Percentiles rank a stretch among this genome's conserved stretches.
phyloP scores from a whole-genome alignment of 257 asterid genomes.

The Fraxinus anomala region DNA sequence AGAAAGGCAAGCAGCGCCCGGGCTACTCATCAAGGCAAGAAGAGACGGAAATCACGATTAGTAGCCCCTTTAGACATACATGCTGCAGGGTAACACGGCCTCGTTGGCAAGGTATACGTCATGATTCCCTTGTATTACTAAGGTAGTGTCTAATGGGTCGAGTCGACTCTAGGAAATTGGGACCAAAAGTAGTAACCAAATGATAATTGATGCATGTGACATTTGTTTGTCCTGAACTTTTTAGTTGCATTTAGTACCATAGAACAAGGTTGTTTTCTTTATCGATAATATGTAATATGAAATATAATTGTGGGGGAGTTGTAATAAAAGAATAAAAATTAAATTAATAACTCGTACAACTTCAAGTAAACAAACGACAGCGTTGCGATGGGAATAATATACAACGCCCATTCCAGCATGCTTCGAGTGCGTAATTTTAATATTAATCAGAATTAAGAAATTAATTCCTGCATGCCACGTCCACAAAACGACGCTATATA shows the following conservation, averaged over 20 bases:
- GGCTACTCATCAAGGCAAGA: conserved; percentile 76
- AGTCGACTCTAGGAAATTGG: not conserved
- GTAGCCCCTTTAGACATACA: conserved; percentile 46
- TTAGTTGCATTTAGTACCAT: conserved; percentile 16
- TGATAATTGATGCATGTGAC: conserved; percentile 24
- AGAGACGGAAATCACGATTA: conserved; percentile 61
- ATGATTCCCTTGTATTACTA: not conserved
- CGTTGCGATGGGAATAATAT: not conserved
- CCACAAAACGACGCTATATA: not conserved
- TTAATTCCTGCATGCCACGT: conserved; percentile 3
- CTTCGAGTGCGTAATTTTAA: not conserved
- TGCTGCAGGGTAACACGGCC: conserved; percentile 40
- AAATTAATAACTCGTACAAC: not conserved
- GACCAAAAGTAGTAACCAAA: conserved; percentile 6
- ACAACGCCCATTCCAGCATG: not conserved
- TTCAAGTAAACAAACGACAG: conserved; percentile 15
- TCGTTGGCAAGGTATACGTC: not conserved
- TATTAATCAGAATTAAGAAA: not conserved
- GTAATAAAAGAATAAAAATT: not conserved
- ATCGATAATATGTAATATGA: not conserved
- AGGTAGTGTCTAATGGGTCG: not conserved
- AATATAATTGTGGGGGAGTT: not conserved
- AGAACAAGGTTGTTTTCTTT: not conserved
- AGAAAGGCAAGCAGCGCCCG: conserved; percentile 48
- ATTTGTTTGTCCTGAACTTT: conserved; percentile 22